Percentiles rank a stretch among this genome's conserved stretches.
These are phyloP conservation scores for Botrytis byssoidea DNA, from an alignment of 2,329 filamentous ascomycete genomes.

Conservation along the genomic window DNA sequence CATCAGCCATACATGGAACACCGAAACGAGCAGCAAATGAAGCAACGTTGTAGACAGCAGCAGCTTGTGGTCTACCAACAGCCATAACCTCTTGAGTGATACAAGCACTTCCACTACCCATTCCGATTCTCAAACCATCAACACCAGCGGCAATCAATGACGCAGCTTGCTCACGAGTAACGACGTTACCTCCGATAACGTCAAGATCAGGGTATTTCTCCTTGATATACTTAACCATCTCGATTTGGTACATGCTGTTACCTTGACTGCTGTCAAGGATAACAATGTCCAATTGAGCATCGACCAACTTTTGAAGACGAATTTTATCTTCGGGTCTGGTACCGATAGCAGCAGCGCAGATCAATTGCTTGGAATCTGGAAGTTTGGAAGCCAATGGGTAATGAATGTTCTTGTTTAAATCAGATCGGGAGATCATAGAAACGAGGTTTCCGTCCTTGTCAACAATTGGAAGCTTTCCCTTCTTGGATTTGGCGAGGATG, in stretches of 20 bases:
- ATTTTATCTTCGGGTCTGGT: constrained; percentile 91
- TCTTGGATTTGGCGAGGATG: constrained; percentile 92
- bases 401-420: constrained; percentile 97
- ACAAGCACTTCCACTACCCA: constrained; percentile 97
- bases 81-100: constrained; percentile 99
- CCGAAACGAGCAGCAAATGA: constrained; percentile 89
- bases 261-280: constrained; percentile 95
- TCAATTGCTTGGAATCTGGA: constrained; percentile 93
- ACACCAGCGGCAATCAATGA: constrained; percentile 88
- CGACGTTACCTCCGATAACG: constrained; percentile 97
- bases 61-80: constrained; percentile 92
- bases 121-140: constrained; percentile 95
- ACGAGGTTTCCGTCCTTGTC: constrained; percentile 81
- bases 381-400: constrained; percentile 96
- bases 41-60: constrained; percentile 86
- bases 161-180: constrained; percentile 95
- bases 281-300: constrained; percentile 93
- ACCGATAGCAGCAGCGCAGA: constrained; percentile 92
- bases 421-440: constrained; percentile 89
- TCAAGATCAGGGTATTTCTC: constrained; percentile 79
- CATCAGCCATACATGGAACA: constrained; percentile 96
- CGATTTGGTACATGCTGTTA: constrained; percentile 97
- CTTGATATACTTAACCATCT: constrained; percentile 98
- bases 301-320: constrained; percentile 82
- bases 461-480: constrained; percentile 94